These are phyloP conservation scores for Pelargonium fulgidum DNA, from an alignment of 441 rosid species.

Conservation along the genomic window DNA sequence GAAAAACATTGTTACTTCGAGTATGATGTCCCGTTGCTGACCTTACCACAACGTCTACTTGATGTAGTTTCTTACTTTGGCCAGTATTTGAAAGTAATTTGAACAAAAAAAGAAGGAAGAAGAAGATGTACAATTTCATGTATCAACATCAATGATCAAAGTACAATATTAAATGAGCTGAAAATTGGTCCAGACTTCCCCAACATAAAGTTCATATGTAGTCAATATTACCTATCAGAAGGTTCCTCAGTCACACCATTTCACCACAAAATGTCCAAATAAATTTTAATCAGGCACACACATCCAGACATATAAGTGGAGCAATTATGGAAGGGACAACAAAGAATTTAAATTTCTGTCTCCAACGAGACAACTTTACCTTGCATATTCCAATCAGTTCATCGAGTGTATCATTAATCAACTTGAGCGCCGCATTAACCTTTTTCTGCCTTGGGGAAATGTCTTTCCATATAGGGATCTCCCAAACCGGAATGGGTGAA, in stretches of 20 bases:
- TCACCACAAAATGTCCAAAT: background rate
- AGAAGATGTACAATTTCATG: background rate
- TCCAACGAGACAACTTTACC: constrained; percentile 35
- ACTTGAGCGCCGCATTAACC: constrained; percentile 64
- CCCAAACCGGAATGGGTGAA: constrained; percentile 90
- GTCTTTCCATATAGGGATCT: constrained; percentile 90
- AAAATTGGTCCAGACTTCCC: background rate
- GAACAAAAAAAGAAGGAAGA: background rate
- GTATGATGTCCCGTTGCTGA: too few relatives aligned
- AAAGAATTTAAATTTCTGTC: too few relatives aligned
- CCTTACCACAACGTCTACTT: background rate
- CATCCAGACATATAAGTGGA: background rate
- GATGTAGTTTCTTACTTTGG: background rate
- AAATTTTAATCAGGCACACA: background rate
- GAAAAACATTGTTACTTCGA: too few relatives aligned
- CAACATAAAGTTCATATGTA: background rate
- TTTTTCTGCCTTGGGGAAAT: constrained; percentile 81
- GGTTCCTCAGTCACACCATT: background rate
- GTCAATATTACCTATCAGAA: background rate
- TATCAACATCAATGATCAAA: background rate
- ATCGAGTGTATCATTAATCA: constrained; percentile 72
- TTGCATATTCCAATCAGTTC: constrained; percentile 81
- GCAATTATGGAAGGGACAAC: background rate
- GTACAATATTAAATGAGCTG: background rate
- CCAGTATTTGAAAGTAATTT: background rate